Percentiles rank a stretch among this genome's conserved stretches.
These are phyloP conservation scores for Noccaea bulbosa DNA, from an alignment of 345 rosid species.

Conservation along the genomic window DNA sequence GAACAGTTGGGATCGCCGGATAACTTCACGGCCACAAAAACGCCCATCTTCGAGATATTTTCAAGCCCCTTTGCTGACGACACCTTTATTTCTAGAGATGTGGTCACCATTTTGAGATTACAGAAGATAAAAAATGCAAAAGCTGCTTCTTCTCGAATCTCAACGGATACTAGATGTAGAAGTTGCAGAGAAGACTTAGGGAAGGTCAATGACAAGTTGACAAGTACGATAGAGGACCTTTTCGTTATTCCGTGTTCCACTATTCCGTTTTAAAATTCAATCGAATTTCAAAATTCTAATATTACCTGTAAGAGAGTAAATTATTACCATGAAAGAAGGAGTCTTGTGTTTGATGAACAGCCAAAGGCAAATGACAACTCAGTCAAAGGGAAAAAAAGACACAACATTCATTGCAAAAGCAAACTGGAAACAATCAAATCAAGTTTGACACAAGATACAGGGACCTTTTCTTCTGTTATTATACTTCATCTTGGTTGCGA, in stretches of 20 bases:
- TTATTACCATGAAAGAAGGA: conserved; percentile 30
- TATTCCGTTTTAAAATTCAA: neutral
- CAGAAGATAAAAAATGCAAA: conserved; percentile 15
- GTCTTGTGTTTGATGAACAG: conserved; percentile 24
- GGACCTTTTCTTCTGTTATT: conserved; percentile 36
- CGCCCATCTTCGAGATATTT: conserved; percentile 31
- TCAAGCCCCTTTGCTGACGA: conserved; percentile 33
- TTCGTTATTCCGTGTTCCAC: conserved; percentile 16
- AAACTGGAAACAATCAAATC: conserved; percentile 24
- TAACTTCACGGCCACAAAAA: conserved; percentile 37
- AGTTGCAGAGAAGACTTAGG: conserved; percentile 30
- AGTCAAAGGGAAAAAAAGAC: conserved; percentile 6
- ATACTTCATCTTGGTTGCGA: conserved; percentile 33
- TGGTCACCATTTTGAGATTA: conserved; percentile 20
- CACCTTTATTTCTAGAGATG: conserved; percentile 36
- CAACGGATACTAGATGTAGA: conserved; percentile 22
- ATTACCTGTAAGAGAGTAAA: conserved; percentile 5
- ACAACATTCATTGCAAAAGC: conserved; percentile 9
- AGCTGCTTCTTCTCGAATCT: conserved; percentile 7
- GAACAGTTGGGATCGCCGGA: conserved; percentile 39
- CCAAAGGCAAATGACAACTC: conserved; percentile 29
- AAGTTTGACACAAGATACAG: conserved; percentile 32
- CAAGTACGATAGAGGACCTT: neutral
- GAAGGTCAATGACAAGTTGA: conserved; percentile 31
- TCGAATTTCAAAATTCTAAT: neutral